A percentile compares a stretch with the other conserved stretches of the same genome.
phyloP scores from a whole-genome alignment of 2,329 filamentous ascomycete genomes.

The Hypoxylon sp. region DNA sequence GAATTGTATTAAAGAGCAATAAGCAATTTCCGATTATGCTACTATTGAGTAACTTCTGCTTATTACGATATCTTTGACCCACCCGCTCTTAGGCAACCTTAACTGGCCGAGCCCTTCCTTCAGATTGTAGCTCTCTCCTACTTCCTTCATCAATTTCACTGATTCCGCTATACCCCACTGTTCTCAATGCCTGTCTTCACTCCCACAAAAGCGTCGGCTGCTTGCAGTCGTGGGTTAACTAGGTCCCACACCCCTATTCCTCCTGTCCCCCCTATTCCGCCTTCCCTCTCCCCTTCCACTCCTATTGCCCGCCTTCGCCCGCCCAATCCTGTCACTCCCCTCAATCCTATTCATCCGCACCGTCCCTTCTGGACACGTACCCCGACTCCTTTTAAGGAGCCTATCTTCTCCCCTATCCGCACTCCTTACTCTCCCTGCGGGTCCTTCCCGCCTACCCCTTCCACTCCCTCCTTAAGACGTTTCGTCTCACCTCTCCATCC shows the following conservation, averaged over 20 bases:
- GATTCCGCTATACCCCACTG: slow-evolving; percentile 1
- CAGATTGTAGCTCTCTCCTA: slow-evolving; percentile 1
- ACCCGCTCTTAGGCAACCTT: neutral
- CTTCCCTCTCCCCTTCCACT: slow-evolving; percentile 7
- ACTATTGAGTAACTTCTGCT: neutral
- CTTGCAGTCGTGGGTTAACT: slow-evolving; percentile 44
- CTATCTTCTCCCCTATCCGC: slow-evolving; percentile 24
- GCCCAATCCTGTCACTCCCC: neutral
- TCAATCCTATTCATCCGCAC: neutral
- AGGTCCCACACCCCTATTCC: slow-evolving; percentile 35
- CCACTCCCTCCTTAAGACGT: slow-evolving; percentile 18
- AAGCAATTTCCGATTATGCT: slow-evolving; percentile 11
- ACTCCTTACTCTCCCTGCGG: slow-evolving; percentile 26
- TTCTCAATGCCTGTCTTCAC: slow-evolving; percentile 29
- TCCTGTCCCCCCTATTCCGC: slow-evolving; percentile 9
- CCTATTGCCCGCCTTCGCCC: slow-evolving; percentile 3
- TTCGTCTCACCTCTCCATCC: slow-evolving; percentile 26
- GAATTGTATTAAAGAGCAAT: slow-evolving; percentile 9
- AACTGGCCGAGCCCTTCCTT: neutral
- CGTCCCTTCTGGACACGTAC: neutral
- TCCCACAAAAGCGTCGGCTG: slow-evolving; percentile 38
- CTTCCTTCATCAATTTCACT: slow-evolving; percentile 16
- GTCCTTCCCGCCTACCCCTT: slow-evolving; percentile 30
- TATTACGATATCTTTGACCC: slow-evolving; percentile 20
- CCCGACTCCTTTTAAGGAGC: slow-evolving; percentile 15